phyloP scores from a whole-genome alignment of 441 rosid genomes.

The Erodium moschatum region DNA sequence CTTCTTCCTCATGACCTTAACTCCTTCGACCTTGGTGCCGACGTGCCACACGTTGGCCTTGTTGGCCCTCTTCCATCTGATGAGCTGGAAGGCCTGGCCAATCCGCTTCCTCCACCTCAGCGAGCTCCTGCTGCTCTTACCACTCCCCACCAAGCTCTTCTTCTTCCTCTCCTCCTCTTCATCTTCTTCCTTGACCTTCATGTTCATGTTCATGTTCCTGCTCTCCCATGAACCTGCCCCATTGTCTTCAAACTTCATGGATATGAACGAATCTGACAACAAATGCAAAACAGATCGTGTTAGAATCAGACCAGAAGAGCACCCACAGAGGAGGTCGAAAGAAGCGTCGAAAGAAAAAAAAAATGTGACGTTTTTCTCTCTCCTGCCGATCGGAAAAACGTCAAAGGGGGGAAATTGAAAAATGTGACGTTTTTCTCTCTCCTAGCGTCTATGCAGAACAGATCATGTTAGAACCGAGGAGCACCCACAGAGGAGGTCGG shows the following conservation, averaged over 20 bases:
- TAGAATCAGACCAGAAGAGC: no score
- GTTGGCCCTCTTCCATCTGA: slow-evolving; percentile 64
- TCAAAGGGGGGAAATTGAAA: no score
- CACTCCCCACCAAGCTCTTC: slow-evolving; percentile 57
- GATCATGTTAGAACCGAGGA: no score
- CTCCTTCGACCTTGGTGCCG: slow-evolving; percentile 59
- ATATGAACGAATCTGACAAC: slow-evolving; percentile 71
- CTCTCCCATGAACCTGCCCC: slow-evolving; percentile 75
- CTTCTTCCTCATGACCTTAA: slow-evolving; percentile 32
- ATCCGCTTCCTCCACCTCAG: slow-evolving; percentile 84
- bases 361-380: no score
- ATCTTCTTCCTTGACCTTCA: slow-evolving; percentile 20
- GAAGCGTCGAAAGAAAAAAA: no score
- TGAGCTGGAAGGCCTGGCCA: slow-evolving; percentile 68
- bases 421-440: no score
- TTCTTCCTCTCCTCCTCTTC: background rate
- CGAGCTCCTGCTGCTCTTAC: slow-evolving; percentile 39
- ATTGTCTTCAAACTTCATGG: slow-evolving; percentile 75
- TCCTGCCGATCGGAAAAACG: no score
- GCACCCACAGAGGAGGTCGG: no score
- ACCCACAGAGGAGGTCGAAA: no score
- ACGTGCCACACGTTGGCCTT: slow-evolving; percentile 56
- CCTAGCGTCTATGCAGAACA: no score
- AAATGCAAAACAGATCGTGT: background rate
- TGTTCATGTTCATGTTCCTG: slow-evolving; percentile 28